These are phyloP conservation scores for Zygosaccharomyces sapae DNA, from an alignment of 1,139 yeast genomes.

Conservation along the genomic window DNA sequence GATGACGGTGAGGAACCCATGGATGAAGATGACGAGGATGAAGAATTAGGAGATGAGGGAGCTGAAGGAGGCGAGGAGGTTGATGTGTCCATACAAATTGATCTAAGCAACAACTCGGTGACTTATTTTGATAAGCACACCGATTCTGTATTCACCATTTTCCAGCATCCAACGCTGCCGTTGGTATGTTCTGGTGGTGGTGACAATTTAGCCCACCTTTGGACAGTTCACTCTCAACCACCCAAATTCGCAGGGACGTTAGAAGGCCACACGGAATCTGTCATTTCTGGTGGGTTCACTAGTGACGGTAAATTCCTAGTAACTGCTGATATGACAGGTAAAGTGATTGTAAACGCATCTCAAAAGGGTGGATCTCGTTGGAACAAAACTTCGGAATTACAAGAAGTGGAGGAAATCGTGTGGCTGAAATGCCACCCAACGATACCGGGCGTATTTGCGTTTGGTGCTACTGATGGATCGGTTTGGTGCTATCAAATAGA, in stretches of 20 bases:
- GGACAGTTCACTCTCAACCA: constrained; percentile 87
- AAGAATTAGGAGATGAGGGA: no score
- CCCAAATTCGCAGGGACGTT: constrained; percentile 74
- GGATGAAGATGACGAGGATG: constrained; percentile 37
- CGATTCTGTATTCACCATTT: constrained; percentile 76
- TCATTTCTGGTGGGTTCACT: constrained; percentile 78
- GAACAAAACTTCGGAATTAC: constrained; percentile 65
- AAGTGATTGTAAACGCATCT: constrained; percentile 67
- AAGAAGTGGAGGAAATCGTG: constrained; percentile 78
- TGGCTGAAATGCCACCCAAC: constrained; percentile 82
- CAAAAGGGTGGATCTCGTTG: constrained; percentile 76
- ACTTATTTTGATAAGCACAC: constrained; percentile 83
- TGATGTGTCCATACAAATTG: constrained; percentile 51
- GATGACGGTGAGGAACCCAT: constrained; percentile 42
- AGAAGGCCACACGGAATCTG: constrained; percentile 78
- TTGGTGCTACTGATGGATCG: constrained; percentile 89
- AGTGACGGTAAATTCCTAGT: constrained; percentile 73
- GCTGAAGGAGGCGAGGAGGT: constrained; percentile 38
- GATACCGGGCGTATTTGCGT: constrained; percentile 71
- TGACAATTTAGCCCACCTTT: constrained; percentile 80
- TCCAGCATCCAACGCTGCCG: constrained; percentile 78
- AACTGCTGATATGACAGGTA: constrained; percentile 95
- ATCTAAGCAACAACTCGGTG: constrained; percentile 83
- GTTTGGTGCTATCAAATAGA: constrained; percentile 89
- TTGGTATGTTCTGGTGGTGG: constrained; percentile 86